Percentiles rank a stretch among this genome's conserved stretches.
phyloP scores from a whole-genome alignment of 352 stramenopile genomes.

The Blastocystis sp. region DNA sequence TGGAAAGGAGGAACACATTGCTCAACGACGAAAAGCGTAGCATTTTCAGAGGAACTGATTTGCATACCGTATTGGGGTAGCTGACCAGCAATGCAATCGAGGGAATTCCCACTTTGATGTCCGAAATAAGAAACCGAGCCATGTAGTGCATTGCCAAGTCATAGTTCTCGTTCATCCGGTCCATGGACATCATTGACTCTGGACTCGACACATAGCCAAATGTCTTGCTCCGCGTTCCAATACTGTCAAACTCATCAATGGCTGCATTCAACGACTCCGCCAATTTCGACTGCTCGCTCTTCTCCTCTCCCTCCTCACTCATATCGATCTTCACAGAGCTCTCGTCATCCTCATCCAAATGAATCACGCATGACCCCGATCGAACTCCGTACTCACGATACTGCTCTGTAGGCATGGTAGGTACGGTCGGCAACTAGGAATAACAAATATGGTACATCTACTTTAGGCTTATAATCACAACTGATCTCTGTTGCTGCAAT shows the following conservation, averaged over 20 bases:
- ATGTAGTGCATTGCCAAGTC: neutral
- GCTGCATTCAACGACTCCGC: neutral
- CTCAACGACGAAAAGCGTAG: neutral
- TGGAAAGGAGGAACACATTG: conserved; percentile 6
- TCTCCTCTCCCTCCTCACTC: neutral
- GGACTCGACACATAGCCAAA: conserved; percentile 10
- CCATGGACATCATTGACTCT: neutral
- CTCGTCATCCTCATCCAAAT: neutral
- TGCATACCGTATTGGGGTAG: neutral
- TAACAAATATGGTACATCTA: neutral
- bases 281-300: neutral
- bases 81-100: neutral
- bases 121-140: neutral
- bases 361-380: conserved; percentile 1
- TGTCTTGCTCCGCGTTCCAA: conserved; percentile 15
- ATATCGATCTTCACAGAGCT: neutral
- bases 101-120: neutral
- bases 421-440: neutral
- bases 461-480: neutral
- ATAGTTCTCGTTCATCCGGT: conserved; percentile 53
- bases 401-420: neutral
- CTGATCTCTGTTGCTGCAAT: neutral
- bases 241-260: neutral
- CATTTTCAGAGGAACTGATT: neutral
- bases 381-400: neutral